Conservation (phyloP, 2,329 filamentous ascomycete genomes). For the Cordyceps fumosorosea region DNA sequence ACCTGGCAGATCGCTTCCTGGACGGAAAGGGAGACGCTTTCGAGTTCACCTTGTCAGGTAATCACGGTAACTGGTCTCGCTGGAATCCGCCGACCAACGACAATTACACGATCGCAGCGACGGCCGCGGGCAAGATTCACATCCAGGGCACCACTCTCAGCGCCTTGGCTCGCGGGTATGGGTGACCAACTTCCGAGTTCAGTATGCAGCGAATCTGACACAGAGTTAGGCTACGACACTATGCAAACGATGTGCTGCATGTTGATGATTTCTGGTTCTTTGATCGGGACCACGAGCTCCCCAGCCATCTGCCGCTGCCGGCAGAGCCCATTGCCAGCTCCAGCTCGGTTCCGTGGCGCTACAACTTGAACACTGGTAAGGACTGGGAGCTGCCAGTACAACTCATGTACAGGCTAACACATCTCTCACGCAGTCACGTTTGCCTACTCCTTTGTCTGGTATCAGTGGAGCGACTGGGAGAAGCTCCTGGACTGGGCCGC, state of each 20-base stretch:
- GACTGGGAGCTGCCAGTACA: not conserved
- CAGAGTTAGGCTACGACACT: slow-evolving; percentile 15
- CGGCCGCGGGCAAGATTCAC: slow-evolving; percentile 14
- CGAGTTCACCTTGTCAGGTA: slow-evolving; percentile 14
- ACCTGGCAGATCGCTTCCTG: slow-evolving; percentile 16
- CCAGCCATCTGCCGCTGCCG: slow-evolving; percentile 9
- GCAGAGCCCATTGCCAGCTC: not conserved
- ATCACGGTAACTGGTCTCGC: slow-evolving; percentile 16
- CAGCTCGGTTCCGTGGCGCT: slow-evolving; percentile 22
- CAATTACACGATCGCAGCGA: slow-evolving; percentile 16
- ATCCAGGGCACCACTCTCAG: slow-evolving; percentile 18
- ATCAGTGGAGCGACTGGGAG: slow-evolving; percentile 45
- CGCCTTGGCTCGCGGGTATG: slow-evolving; percentile 19
- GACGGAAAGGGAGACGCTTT: slow-evolving; percentile 14
- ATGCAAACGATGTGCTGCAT: slow-evolving; percentile 16
- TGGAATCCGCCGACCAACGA: slow-evolving; percentile 18
- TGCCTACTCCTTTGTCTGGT: slow-evolving; percentile 4
- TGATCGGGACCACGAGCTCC: slow-evolving; percentile 1
- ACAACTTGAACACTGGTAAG: slow-evolving; percentile 43
- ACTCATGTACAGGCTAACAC: not conserved
- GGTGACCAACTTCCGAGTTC: not conserved
- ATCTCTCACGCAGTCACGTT: not conserved
- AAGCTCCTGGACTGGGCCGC: slow-evolving; percentile 46
- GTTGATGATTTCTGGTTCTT: slow-evolving; percentile 18
- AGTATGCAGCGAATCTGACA: not conserved